A percentile compares a stretch with the other conserved stretches of the same genome.
These are phyloP conservation scores for Silene latifolia DNA, from an alignment of 148 eudicot species.

Conservation along the genomic window DNA sequence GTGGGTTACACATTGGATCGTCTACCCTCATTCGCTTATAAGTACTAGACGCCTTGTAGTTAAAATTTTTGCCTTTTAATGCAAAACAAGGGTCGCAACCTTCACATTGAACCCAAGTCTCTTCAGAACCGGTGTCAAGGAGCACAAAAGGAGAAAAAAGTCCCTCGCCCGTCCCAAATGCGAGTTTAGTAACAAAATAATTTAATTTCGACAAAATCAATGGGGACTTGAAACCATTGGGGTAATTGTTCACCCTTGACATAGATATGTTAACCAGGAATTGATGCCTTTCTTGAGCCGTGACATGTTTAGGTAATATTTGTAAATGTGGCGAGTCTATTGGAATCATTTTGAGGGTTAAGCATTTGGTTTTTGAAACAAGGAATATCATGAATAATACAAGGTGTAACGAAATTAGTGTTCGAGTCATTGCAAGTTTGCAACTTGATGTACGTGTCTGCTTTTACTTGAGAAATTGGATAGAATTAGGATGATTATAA, in stretches of 20 bases:
- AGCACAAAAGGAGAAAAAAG: not conserved
- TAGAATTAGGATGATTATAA: no score
- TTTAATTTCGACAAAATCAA: not conserved
- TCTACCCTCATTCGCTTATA: not conserved
- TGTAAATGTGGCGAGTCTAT: conserved; percentile 14
- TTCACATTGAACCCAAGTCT: conserved; percentile 5
- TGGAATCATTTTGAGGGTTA: conserved; percentile 19
- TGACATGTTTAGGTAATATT: conserved; percentile 1
- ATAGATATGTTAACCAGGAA: conserved; percentile 18
- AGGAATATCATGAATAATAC: not conserved
- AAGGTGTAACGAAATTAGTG: not conserved
- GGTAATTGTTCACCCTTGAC: not conserved
- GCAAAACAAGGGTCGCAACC: conserved; percentile 18
- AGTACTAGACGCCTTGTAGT: not conserved
- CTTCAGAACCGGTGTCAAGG: conserved; percentile 2
- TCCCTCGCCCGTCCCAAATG: not conserved
- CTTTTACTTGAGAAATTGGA: no score
- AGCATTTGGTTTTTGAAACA: conserved; percentile 5
- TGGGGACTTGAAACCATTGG: not conserved
- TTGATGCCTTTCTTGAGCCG: not conserved
- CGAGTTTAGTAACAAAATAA: not conserved
- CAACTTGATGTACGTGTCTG: no score
- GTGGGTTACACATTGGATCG: conserved; percentile 8
- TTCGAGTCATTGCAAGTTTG: not conserved
- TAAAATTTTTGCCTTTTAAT: not conserved